Evolutionary conservation across 495 filamentous ascomycete species (phyloP).

Genomic region (Podospora didyma): DNA sequence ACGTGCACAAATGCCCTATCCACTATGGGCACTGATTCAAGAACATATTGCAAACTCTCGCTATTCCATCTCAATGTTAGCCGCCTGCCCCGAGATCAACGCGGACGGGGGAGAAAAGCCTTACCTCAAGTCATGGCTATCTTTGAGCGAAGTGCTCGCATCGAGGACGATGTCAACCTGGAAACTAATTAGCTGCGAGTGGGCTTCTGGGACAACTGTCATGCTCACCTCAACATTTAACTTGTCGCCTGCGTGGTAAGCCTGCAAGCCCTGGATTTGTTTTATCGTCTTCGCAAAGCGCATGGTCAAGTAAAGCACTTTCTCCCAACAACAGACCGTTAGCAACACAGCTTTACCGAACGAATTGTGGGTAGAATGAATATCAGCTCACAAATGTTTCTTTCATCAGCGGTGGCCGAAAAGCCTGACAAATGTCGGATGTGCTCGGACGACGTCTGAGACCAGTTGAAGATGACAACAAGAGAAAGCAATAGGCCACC

Average conservation of each 20-base stretch:
- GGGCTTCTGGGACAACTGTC: not conserved
- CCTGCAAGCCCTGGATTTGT: slow-evolving; percentile 82
- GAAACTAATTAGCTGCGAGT: not conserved
- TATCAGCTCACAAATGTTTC: slow-evolving; percentile 57
- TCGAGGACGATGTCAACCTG: slow-evolving; percentile 70
- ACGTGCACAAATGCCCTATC: slow-evolving; percentile 70
- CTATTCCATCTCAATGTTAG: slow-evolving; percentile 11
- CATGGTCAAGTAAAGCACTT: slow-evolving; percentile 86
- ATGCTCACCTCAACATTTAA: slow-evolving; percentile 62
- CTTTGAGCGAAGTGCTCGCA: slow-evolving; percentile 68
- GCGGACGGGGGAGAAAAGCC: not conserved
- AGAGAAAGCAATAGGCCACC: slow-evolving; percentile 77
- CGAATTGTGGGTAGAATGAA: not conserved
- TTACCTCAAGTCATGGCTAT: slow-evolving; percentile 78
- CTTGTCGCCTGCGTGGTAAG: slow-evolving; percentile 87
- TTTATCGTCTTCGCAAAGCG: slow-evolving; percentile 85
- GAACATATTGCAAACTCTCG: slow-evolving; percentile 84
- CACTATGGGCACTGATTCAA: slow-evolving; percentile 79
- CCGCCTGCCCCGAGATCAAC: not conserved
- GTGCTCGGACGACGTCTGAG: slow-evolving; percentile 66
- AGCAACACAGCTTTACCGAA: not conserved
- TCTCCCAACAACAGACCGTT: not conserved
- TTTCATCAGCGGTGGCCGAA: slow-evolving; percentile 72
- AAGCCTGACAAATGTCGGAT: slow-evolving; percentile 81
- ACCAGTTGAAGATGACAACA: slow-evolving; percentile 86